Percentiles rank a stretch among this genome's conserved stretches.
These are phyloP conservation scores for Anisodus tanguticus DNA, from an alignment of 257 asterid genomes.

Conservation along the genomic window DNA sequence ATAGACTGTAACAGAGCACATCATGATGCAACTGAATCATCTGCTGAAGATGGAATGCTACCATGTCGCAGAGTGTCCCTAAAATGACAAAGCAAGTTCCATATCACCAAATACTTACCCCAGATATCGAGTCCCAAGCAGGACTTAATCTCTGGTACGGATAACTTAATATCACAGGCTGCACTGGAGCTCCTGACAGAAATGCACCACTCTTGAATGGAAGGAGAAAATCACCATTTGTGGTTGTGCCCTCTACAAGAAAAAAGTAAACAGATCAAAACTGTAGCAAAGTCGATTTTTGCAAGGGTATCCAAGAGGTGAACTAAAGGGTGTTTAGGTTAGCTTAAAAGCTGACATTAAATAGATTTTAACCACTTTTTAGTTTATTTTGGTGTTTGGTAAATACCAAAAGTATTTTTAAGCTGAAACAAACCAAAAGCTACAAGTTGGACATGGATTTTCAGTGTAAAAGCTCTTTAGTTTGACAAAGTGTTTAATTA, in stretches of 20 bases:
- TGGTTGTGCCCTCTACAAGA: constrained; percentile 91
- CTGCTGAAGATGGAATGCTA: not conserved
- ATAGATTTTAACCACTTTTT: constrained; percentile 1
- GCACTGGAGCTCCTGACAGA: constrained; percentile 83
- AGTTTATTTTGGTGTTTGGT: not conserved
- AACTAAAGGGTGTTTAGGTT: not conserved
- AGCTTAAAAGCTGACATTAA: not conserved
- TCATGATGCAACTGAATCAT: constrained; percentile 2
- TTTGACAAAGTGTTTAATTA: not conserved
- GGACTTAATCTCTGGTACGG: constrained; percentile 92
- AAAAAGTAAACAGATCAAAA: not conserved
- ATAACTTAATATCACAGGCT: constrained; percentile 86
- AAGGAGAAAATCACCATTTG: constrained; percentile 91
- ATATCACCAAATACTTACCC: constrained; percentile 62
- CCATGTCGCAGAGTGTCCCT: not conserved
- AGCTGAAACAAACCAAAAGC: not conserved
- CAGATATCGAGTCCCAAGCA: constrained; percentile 97
- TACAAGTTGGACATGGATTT: not conserved
- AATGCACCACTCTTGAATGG: constrained; percentile 98
- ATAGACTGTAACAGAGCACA: not conserved
- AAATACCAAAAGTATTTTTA: not conserved
- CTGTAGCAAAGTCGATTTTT: not conserved
- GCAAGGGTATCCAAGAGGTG: constrained; percentile 4
- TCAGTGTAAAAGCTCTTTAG: not conserved
- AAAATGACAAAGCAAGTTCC: not conserved